Evolutionary conservation across 1,284 basidiomycete genomes (phyloP), one percentile per base, ranked within the genome.

Genomic region (Trichosporon sp.): DNA sequence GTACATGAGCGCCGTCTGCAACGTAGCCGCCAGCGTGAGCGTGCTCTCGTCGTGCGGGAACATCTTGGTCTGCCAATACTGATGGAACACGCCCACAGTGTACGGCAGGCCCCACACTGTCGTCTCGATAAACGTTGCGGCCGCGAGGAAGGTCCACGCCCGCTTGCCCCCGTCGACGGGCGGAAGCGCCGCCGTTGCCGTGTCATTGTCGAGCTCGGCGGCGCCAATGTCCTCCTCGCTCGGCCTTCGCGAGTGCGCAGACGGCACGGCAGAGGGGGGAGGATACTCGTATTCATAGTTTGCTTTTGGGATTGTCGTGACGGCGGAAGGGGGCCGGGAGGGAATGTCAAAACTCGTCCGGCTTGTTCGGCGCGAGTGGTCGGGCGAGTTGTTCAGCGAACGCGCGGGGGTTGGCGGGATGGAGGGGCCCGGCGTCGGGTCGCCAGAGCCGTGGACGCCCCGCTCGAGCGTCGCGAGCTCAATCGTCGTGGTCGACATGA

Each of bases 41-140:
- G 77, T 79, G 5, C 73, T 73, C 71, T 73, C 78, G 2, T 32
- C 14, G 8, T 31, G 40, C 3, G 79, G 76, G 69, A 85, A 84
- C 48, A 83, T 74, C 16, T 70, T 70, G 10, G 43, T 51, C 2
- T 38, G 35, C 83, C 83, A 84, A 70, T 83, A 84, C 46, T 76
- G 75, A 70, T 82, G 80, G 51, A 84, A 75, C 26, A 84, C 77
- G 72, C 82, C 82, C 51, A 83, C 77, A 35, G 78, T 76, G 70
- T 79, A 83, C 12, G 80, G 81, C n/a, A 84, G 67, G 0, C 84
- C 84, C 79, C 81, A 85, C 5, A 83, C 77, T 2, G 81, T 68
- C 4, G 77, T 74, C 74, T 85, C 84, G 35, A 81, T 76, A 5
- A 77, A 65, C 1, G 81, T 82, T 0, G 82, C 83, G 0, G 74